These are phyloP conservation scores for Diaporthe aspalathi DNA, from an alignment of 2,329 filamentous ascomycete genomes.

Conservation along the genomic window DNA sequence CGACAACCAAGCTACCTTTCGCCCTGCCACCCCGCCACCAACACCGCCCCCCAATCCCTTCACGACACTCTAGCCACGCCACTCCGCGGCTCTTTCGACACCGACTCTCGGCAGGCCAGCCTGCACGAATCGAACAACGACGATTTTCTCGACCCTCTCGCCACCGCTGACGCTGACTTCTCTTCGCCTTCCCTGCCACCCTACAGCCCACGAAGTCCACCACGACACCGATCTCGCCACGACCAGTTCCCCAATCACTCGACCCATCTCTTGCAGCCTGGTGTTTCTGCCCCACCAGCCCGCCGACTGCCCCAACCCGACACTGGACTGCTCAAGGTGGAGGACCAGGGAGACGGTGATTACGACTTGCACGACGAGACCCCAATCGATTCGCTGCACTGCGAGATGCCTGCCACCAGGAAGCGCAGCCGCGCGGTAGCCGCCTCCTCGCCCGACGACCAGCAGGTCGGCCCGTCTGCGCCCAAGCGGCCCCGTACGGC, in stretches of 20 bases:
- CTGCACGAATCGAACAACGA: constrained; percentile 38
- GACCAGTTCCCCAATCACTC: not conserved
- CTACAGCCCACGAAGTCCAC: constrained; percentile 38
- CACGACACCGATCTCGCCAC: not conserved
- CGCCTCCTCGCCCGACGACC: constrained; percentile 10
- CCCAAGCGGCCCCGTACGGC: constrained; percentile 29
- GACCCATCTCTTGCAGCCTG: not conserved
- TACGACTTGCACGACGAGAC: constrained; percentile 13
- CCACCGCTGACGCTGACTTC: constrained; percentile 44
- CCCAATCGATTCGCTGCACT: not conserved
- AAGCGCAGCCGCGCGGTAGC: constrained; percentile 39
- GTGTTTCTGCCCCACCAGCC: not conserved
- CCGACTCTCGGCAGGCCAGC: not conserved
- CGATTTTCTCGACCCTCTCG: constrained; percentile 42
- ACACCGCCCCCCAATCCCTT: not conserved
- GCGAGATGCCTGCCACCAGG: constrained; percentile 37
- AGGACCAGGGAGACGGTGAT: constrained; percentile 12
- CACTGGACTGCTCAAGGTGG: not conserved
- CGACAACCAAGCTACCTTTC: not conserved
- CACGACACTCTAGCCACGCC: not conserved
- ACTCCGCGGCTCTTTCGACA: not conserved
- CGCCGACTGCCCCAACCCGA: not conserved
- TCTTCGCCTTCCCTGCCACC: constrained; percentile 48
- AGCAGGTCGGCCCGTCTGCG: constrained; percentile 31
- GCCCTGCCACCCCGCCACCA: constrained; percentile 5